These are phyloP conservation scores for Leavenworthia alabamica DNA, from an alignment of 345 rosid species.

Conservation along the genomic window DNA sequence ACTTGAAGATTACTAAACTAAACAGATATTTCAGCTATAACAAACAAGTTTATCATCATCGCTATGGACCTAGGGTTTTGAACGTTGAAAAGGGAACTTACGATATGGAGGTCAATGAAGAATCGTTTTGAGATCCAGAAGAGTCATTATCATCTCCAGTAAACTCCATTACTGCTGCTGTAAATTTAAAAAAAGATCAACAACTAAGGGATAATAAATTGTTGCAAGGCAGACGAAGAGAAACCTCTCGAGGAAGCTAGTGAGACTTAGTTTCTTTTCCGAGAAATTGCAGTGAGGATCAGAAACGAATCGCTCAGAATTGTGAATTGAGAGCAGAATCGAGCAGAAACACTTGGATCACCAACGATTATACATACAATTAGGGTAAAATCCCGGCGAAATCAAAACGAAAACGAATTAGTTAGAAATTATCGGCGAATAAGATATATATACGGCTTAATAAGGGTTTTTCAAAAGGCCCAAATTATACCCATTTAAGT, in stretches of 20 bases:
- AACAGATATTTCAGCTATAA: neutral
- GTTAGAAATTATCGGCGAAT: no score
- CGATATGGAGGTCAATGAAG: slow-evolving; percentile 61
- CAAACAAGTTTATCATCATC: neutral
- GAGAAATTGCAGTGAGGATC: neutral
- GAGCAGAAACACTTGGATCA: no score
- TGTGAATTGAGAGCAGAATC: no score
- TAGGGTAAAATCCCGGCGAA: no score
- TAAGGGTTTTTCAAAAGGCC: neutral
- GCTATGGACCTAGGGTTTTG: neutral
- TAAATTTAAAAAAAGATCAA: neutral
- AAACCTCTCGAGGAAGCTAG: neutral
- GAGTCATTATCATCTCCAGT: slow-evolving; percentile 46
- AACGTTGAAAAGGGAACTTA: slow-evolving; percentile 33
- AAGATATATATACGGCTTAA: no score
- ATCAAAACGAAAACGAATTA: no score
- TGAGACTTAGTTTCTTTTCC: slow-evolving; percentile 8
- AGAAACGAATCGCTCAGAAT: no score
- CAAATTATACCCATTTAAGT: neutral
- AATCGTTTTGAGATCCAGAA: slow-evolving; percentile 56
- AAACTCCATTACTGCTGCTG: slow-evolving; percentile 56
- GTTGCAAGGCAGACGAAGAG: neutral
- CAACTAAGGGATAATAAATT: neutral
- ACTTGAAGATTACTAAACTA: neutral
- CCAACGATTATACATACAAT: no score